phyloP scores from a whole-genome alignment of 352 stramenopile genomes.

The Elongisporangium anandrum region DNA sequence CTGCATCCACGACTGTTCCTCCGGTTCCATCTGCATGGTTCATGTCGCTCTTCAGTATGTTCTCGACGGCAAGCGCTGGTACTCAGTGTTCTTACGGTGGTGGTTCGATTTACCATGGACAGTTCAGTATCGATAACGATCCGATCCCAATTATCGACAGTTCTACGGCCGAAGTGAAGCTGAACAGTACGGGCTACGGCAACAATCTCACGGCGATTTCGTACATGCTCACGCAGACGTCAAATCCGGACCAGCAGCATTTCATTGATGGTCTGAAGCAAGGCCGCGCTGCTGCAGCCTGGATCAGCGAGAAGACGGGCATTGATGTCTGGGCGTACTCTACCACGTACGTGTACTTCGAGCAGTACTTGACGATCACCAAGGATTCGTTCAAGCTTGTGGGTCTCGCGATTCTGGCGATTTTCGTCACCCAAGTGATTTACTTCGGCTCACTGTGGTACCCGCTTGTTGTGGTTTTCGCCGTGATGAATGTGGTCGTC shows the following conservation, averaged over 20 bases:
- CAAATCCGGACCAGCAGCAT: conserved; percentile 28
- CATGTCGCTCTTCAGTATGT: conserved; percentile 74
- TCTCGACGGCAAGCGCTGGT: conserved; percentile 36
- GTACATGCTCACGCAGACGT: conserved; percentile 58
- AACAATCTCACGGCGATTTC: conserved; percentile 51
- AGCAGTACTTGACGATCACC: conserved; percentile 61
- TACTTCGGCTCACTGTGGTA: conserved; percentile 48
- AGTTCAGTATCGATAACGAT: conserved; percentile 62
- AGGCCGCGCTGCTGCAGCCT: conserved; percentile 46
- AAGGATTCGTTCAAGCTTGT: conserved; percentile 48
- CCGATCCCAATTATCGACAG: conserved; percentile 35
- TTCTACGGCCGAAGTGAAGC: conserved; percentile 17
- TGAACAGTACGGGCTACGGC: conserved; percentile 49
- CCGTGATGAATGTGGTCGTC: conserved; percentile 45
- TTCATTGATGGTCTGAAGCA: conserved; percentile 52
- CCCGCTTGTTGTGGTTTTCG: conserved; percentile 32
- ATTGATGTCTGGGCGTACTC: conserved; percentile 57
- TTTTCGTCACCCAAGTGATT: conserved; percentile 49
- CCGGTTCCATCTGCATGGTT: conserved; percentile 46
- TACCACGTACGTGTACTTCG: conserved; percentile 57
- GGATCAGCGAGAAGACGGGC: conserved; percentile 65
- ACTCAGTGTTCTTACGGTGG: conserved; percentile 50
- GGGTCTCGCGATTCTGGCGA: conserved; percentile 33
- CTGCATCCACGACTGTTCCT: conserved; percentile 19
- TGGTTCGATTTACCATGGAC: conserved; percentile 59